phyloP scores from a whole-genome alignment of 2,329 filamentous ascomycete genomes.

The Aspergillus ochraceus region DNA sequence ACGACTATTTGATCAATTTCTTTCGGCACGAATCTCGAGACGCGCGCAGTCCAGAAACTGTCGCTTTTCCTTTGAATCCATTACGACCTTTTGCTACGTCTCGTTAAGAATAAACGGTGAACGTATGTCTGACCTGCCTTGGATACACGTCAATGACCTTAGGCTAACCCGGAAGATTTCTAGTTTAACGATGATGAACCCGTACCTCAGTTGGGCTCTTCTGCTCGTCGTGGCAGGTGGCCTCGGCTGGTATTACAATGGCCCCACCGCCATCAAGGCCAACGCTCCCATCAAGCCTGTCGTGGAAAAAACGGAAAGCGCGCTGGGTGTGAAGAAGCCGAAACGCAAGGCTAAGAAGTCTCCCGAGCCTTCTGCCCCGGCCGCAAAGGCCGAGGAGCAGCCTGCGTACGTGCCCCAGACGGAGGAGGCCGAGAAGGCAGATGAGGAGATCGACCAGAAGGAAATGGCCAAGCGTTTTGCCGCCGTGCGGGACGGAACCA shows the following conservation, averaged over 20 bases:
- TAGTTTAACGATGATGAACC: constrained; percentile 40
- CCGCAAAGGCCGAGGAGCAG: constrained; percentile 33
- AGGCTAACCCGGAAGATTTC: constrained; percentile 4
- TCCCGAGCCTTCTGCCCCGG: constrained; percentile 29
- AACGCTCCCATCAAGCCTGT: constrained; percentile 31
- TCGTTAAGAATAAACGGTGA: constrained; percentile 6
- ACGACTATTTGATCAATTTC: background rate
- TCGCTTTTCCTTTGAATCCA: background rate
- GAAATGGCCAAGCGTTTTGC: constrained; percentile 76
- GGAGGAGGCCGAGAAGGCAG: constrained; percentile 36
- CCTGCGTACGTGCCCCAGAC: constrained; percentile 28
- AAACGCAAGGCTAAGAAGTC: constrained; percentile 42
- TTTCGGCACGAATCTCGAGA: background rate
- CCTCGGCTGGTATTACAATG: constrained; percentile 45
- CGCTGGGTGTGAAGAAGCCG: constrained; percentile 38
- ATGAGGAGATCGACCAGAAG: constrained; percentile 66
- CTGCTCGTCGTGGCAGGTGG: constrained; percentile 42
- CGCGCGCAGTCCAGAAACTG: background rate
- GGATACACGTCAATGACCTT: background rate
- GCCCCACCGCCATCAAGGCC: constrained; percentile 28
- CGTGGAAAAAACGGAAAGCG: constrained; percentile 36
- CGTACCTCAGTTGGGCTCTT: constrained; percentile 46
- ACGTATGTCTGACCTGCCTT: constrained; percentile 4
- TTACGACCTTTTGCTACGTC: constrained; percentile 14
- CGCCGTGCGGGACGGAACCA: constrained; percentile 69